Evolutionary conservation across 495 filamentous ascomycete species (phyloP), one percentile per base, ranked within the genome.

Genomic region (Talaromyces thailandensis): DNA sequence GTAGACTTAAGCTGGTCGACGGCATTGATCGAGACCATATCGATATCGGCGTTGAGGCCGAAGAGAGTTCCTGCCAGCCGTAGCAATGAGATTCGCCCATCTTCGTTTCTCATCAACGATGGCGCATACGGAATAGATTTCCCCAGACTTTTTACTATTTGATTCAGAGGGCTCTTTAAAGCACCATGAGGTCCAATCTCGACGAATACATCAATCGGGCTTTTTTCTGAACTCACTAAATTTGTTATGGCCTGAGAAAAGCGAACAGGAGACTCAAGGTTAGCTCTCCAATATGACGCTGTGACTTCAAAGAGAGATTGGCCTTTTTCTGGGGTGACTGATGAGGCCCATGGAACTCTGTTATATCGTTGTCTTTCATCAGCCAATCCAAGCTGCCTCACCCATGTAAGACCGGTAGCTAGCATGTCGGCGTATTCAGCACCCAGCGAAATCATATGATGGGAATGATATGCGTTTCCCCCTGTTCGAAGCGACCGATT

Each of bases 121-220:
- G 45, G 21, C 4, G n/a, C 21, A 50, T 50, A 50, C 45, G n/a
- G 21, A 21, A 50, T 50, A 45, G 43, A 12, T 21, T 40, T n/a
- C 18, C 28, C 50, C 8, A 37, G 9, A 6, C n/a, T 32, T 35
- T 62, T 26, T 14, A 86, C 64, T 4, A 78, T 83, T 58, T 86
- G 80, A 64, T 77, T 76, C 24, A 87, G 64, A 21, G 85, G 84
- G 0, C 83, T 79, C 52, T 78, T 73, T 2, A 88, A 72, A 0
- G 82, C 79, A 2, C 76, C 67, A 62, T 87, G 84, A 1, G 86
- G 84, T 0, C 85, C 84, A 35, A 86, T 70, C 63, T 87, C 84
- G 23, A 87, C 28, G 0, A 82, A 56, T 6, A 71, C 52, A 11
- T 65, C 63, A 29, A 71, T 62, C 14, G 16, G 28, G 6, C 26